Evolutionary conservation across 371 early-diverging fungal genomes (phyloP).

Genomic region (Mortierella sp.): DNA sequence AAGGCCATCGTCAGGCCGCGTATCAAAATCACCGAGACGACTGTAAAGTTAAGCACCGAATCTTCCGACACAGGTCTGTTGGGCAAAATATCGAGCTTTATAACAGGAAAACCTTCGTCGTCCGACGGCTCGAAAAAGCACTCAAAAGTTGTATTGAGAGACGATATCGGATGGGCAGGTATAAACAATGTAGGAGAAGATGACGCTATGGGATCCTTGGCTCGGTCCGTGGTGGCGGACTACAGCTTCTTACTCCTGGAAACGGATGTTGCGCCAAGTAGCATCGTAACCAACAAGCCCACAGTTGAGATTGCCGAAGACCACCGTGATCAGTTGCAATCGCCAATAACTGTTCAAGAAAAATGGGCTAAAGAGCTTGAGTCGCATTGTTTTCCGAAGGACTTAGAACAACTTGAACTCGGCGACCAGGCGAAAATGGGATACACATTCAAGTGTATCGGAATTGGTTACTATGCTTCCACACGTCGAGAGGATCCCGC

Average conservation of each 20-base stretch:
- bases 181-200: slow-evolving; percentile 52
- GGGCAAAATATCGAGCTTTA: slow-evolving; percentile 15
- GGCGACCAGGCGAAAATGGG: slow-evolving; percentile 58
- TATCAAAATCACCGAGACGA: not conserved
- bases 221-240: slow-evolving; percentile 61
- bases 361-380: slow-evolving; percentile 53
- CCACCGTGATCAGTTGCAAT: not conserved
- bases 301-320: too few relatives aligned
- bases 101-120: not conserved
- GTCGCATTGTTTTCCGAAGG: slow-evolving; percentile 56
- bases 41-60: not conserved
- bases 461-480: slow-evolving; percentile 65
- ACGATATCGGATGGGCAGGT: slow-evolving; percentile 48
- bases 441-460: slow-evolving; percentile 71
- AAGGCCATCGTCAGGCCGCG: slow-evolving; percentile 8
- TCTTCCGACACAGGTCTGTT: slow-evolving; percentile 4
- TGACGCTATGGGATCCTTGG: slow-evolving; percentile 55
- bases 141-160: slow-evolving; percentile 20
- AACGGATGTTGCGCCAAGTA: slow-evolving; percentile 58
- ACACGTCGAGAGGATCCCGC: slow-evolving; percentile 56
- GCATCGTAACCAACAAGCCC: slow-evolving; percentile 26
- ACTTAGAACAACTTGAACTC: slow-evolving; percentile 57
- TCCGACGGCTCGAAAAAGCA: slow-evolving; percentile 16
- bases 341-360: slow-evolving; percentile 13
- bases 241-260: slow-evolving; percentile 64